phyloP scores from a whole-genome alignment of 75 land plant genomes.

The Selaginella moellendorffii region DNA sequence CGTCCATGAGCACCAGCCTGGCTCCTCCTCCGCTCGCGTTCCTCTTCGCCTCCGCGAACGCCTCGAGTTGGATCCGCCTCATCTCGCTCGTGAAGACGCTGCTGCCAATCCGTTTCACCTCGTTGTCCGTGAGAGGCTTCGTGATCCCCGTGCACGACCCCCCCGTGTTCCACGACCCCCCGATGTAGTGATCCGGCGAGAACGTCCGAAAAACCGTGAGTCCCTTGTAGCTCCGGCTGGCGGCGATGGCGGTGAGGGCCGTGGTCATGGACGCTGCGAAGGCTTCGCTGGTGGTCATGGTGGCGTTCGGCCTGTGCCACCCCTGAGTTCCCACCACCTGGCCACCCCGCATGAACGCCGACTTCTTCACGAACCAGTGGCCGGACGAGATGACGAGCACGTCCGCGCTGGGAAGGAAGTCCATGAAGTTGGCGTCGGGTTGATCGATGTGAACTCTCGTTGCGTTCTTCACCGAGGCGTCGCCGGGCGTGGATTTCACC shows the following conservation, averaged over 20 bases:
- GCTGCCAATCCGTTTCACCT: slow-evolving; percentile 48
- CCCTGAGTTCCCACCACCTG: slow-evolving; percentile 67
- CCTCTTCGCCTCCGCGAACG: slow-evolving; percentile 32
- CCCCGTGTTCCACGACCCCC: slow-evolving; percentile 87
- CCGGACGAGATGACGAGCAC: slow-evolving; percentile 72
- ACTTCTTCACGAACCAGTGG: slow-evolving; percentile 81
- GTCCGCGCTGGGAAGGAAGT: slow-evolving; percentile 41
- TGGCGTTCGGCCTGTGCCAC: slow-evolving; percentile 22
- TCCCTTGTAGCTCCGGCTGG: slow-evolving; percentile 34
- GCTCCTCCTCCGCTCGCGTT: slow-evolving; percentile 21
- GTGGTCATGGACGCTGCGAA: neutral
- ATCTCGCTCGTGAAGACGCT: slow-evolving; percentile 40
- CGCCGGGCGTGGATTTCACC: slow-evolving; percentile 28
- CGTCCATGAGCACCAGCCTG: slow-evolving; percentile 55
- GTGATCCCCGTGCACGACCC: slow-evolving; percentile 91
- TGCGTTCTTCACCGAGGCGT: slow-evolving; percentile 10
- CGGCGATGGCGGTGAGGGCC: neutral
- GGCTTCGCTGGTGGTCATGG: neutral
- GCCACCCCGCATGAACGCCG: slow-evolving; percentile 44
- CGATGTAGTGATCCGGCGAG: slow-evolving; percentile 90
- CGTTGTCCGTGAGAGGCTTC: slow-evolving; percentile 23
- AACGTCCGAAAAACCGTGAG: slow-evolving; percentile 60
- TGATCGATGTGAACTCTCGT: slow-evolving; percentile 54
- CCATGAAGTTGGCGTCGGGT: slow-evolving; percentile 48
- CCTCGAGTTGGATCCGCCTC: slow-evolving; percentile 46